Base-by-base conservation (phyloP, 441 rosid species). In the Rhodomyrtus psidioides region DNA sequence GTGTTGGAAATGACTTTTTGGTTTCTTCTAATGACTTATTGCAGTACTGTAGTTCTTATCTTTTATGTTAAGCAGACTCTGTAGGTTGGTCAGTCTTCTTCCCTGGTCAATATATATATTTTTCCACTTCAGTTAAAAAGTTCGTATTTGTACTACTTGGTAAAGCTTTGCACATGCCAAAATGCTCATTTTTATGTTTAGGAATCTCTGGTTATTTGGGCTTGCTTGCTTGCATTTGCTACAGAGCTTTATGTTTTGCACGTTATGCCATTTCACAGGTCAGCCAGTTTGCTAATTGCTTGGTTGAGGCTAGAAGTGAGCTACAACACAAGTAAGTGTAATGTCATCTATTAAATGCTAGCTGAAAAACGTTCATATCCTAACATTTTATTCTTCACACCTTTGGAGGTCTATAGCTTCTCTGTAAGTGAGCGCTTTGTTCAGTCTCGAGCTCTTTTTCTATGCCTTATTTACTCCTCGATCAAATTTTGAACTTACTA, bases 281-380 rank as follows among this genome's bases (percentile, higher is more conserved):
- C 84, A 96, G 92, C 51, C 96, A 92, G 74, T 96, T 95, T 90
- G 93, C 96, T 84, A 95, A 94, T 91, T 94, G 98, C 91, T 91
- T 96, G 93, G 90, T 94, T 84, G 93, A 94, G 86, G 96, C 96
- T 62, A 92, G 93, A 89, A 93, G 86, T 85, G 98, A 96, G 90
- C 86, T 96, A 91, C 95, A 94, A 81, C 94, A 93, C 89, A 96
- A 95, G 99, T 95, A 93, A 86, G 97, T 91, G 26, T 65, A 26
- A 65, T 13, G 12, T 34, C 79, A 65, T 65, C 79, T 65, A 34
- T 65, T 6, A 5, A 65, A 65, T 34, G n/a, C 79, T 34, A 19
- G 26, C 16, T 21, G 24, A 34, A 65, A 65, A 62, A 65, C 9
- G 21, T 1, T 65, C 76, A 4, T 65, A 1, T 21, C 49, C n/a